Base-by-base conservation (phyloP, 345 rosid species). In the Eucalyptus viminalis region DNA sequence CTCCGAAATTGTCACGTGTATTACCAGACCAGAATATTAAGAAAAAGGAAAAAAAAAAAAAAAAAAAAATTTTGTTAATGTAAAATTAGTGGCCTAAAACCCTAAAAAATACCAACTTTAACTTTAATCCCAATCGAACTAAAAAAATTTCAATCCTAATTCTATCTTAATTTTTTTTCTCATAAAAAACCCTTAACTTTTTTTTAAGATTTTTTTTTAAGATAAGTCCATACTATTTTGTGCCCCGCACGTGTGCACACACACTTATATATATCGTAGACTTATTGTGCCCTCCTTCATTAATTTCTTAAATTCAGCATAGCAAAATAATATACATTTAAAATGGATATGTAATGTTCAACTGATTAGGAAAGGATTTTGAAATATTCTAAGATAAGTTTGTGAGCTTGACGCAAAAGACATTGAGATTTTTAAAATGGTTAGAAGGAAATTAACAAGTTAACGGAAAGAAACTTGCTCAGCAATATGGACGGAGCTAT, bases 221-320 rank as follows among this genome's bases (percentile, higher is more conserved):
- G 22, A 53, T 53, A 53, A 53, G 58, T 53, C 58, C 58, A 62
- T 29, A 62, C 13, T 29, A 27, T 56, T 56, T 24, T 56, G 12
- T 9, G 29, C 13, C 43, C 7, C 1, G 43, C 43, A 9, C 5
- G 27, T 1, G 5, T 1, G 2, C 50, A 13, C 50, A 11, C 5
- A 13, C 50, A 49, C 50, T 12, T 12, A 49, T 53, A 8, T 53
- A 58, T 58, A 58, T 58, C 14, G 0, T 60, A 29, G 27, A 60
- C 7, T 65, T 34, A n/a, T 4, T 15, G 17, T 65, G 76, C 40
- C 21, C 37, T n/a, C 5, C 40, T 65, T 65, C 76, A 7, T 65
- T 7, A 65, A n/a, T 65, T 8, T 65, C 76, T 65, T n/a, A n/a
- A 17, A 16, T 65, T 65, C 7, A n/a, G 37, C 16, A 4, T 65